A percentile compares a stretch with the other conserved stretches of the same genome.
Conservation (phyloP, 331 rosid species). For the Ulmus americana region DNA sequence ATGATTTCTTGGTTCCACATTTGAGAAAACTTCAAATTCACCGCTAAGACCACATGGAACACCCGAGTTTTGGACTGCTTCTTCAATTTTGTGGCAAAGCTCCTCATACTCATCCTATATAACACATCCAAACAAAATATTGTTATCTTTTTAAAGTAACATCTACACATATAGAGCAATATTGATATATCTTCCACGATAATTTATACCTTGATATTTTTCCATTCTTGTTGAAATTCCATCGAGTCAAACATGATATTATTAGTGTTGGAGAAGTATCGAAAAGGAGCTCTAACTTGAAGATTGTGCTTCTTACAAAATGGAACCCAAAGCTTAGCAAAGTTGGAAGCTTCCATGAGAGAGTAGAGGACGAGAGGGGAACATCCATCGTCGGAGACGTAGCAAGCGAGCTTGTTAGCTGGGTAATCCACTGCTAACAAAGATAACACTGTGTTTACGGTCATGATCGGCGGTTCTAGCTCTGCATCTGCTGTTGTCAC, state of each 20-base stretch:
- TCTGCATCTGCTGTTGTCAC: conserved; percentile 62
- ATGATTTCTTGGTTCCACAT: conserved; percentile 42
- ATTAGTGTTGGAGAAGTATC: conserved; percentile 28
- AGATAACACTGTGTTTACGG: conserved; percentile 60
- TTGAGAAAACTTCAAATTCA: conserved; percentile 37
- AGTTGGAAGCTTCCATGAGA: no score
- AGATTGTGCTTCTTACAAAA: no score
- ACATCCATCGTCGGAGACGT: conserved; percentile 35
- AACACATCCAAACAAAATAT: conserved; percentile 12
- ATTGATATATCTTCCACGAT: no score
- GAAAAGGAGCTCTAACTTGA: conserved; percentile 49
- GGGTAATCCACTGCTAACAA: conserved; percentile 64
- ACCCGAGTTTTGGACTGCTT: conserved; percentile 9
- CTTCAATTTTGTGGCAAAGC: conserved; percentile 40
- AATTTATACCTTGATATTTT: conserved; percentile 36
- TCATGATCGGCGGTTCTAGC: conserved; percentile 63
- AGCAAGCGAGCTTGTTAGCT: conserved; percentile 54
- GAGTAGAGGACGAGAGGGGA: no score
- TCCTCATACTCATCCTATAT: conserved; percentile 53
- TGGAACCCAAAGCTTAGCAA: no score
- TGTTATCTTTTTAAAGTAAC: no score
- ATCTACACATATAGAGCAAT: no score
- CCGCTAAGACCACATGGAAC: conserved; percentile 8
- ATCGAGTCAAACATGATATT: neutral
- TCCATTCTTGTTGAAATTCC: conserved; percentile 43